These are phyloP conservation scores for Cladorrhinum samala DNA, from an alignment of 495 filamentous ascomycete species.

Conservation along the genomic window DNA sequence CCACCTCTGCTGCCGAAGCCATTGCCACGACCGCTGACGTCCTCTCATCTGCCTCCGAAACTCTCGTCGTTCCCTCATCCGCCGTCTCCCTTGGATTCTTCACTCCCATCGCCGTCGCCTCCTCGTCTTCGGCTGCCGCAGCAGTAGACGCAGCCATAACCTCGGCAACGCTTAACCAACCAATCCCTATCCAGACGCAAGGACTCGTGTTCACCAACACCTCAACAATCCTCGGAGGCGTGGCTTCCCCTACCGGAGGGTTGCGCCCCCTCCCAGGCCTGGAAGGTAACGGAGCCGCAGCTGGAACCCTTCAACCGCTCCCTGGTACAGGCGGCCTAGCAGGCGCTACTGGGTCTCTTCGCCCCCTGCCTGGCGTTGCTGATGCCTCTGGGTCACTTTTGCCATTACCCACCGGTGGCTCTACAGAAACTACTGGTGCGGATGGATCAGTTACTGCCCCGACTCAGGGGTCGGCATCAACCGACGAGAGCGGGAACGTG, in stretches of 20 bases:
- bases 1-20: background rate
- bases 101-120: background rate
- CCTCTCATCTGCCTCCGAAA: background rate
- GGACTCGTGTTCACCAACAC: slow-evolving; percentile 3
- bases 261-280: background rate
- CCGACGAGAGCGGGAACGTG: too few species aligned
- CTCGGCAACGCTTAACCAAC: background rate
- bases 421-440: background rate
- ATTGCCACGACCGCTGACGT: background rate
- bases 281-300: background rate
- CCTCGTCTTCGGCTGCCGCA: background rate
- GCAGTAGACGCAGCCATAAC: background rate
- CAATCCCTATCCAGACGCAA: background rate
- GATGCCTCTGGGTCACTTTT: background rate
- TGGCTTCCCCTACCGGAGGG: background rate
- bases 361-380: slow-evolving; percentile 1
- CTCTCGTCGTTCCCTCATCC: background rate
- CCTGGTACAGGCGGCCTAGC: background rate
- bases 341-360: background rate
- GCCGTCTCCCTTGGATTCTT: background rate
- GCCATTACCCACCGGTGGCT: background rate
- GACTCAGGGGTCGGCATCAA: too few species aligned
- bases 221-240: background rate
- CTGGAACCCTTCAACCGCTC: background rate
- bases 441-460: background rate